Percentiles rank a stretch among this genome's conserved stretches.
Conservation (phyloP, 1,284 basidiomycete species). For the Microbotryum violaceum region DNA sequence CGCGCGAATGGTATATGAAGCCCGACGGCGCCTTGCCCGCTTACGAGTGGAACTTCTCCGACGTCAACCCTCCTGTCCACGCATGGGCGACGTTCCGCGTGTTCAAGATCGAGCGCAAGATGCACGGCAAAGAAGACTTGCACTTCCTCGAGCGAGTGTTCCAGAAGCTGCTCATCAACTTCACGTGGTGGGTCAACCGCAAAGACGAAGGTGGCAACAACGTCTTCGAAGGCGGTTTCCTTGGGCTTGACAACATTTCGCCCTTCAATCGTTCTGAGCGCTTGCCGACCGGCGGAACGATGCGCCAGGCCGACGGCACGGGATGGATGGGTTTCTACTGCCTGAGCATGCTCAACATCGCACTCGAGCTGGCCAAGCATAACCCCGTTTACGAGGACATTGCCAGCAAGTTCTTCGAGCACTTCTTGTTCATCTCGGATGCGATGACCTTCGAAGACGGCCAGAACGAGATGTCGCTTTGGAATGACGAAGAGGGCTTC, state of each 20-base stretch:
- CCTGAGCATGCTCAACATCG: slow-evolving; percentile 95
- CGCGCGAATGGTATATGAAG: slow-evolving; percentile 96
- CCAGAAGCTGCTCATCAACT: slow-evolving; percentile 93
- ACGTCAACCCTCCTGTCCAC: slow-evolving; percentile 95
- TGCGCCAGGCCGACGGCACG: slow-evolving; percentile 95
- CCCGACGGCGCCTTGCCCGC: slow-evolving; percentile 96
- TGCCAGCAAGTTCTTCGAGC: slow-evolving; percentile 96
- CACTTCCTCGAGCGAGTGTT: slow-evolving; percentile 94
- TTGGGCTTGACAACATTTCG: slow-evolving; percentile 96
- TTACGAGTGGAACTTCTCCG: slow-evolving; percentile 98
- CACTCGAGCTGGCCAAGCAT: slow-evolving; percentile 93
- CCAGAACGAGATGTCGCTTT: slow-evolving; percentile 61
- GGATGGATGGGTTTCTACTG: slow-evolving; percentile 99
- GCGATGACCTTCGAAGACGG: slow-evolving; percentile 80
- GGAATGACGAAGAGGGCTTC: slow-evolving; percentile 94
- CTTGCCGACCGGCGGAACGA: slow-evolving; percentile 67
- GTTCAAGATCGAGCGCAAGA: slow-evolving; percentile 95
- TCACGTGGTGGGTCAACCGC: slow-evolving; percentile 99
- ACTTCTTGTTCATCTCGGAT: slow-evolving; percentile 87
- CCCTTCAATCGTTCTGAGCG: slow-evolving; percentile 97
- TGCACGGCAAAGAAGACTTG: slow-evolving; percentile 82
- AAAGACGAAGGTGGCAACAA: slow-evolving; percentile 92
- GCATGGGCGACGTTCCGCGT: slow-evolving; percentile 96
- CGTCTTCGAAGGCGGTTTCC: slow-evolving; percentile 96
- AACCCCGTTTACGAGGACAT: slow-evolving; percentile 98